Evolutionary conservation across 108 stramenopile genomes (phyloP).

Genomic region (Asterionellopsis glacialis): DNA sequence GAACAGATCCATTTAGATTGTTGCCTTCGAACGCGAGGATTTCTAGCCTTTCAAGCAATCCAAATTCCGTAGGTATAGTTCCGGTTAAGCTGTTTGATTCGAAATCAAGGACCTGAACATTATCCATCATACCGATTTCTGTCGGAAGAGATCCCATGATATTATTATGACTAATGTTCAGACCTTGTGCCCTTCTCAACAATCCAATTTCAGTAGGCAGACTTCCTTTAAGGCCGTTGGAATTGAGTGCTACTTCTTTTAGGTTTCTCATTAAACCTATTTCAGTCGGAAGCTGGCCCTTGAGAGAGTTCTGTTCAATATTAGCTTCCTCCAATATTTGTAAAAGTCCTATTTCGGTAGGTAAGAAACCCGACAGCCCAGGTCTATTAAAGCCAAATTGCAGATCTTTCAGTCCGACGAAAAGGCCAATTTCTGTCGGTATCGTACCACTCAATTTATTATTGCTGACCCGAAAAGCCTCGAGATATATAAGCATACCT

Average conservation of each 20-base stretch:
- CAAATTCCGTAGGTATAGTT: conserved; percentile 1
- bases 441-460: conserved; percentile 32
- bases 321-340: background rate
- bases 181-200: background rate
- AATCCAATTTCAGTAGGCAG: background rate
- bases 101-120: too few species aligned
- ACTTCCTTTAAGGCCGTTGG: background rate
- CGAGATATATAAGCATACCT: too few species aligned
- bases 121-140: too few species aligned
- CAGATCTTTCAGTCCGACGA: too few species aligned
- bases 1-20: background rate
- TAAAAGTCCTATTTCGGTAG: conserved; percentile 1
- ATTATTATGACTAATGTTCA: too few species aligned
- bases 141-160: too few species aligned
- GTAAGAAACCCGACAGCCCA: conserved; percentile 14
- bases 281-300: background rate
- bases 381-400: too few species aligned
- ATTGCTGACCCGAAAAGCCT: conserved; percentile 17
- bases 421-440: conserved; percentile 28
- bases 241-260: background rate
- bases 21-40: background rate
- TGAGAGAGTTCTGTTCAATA: background rate
- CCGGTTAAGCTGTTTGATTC: too few species aligned
- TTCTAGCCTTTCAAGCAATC: background rate
- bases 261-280: conserved; percentile 23